A percentile compares a stretch with the other conserved stretches of the same genome.
Conservation (phyloP, 768 basidiomycete species). For the Tulasnella sp. region DNA sequence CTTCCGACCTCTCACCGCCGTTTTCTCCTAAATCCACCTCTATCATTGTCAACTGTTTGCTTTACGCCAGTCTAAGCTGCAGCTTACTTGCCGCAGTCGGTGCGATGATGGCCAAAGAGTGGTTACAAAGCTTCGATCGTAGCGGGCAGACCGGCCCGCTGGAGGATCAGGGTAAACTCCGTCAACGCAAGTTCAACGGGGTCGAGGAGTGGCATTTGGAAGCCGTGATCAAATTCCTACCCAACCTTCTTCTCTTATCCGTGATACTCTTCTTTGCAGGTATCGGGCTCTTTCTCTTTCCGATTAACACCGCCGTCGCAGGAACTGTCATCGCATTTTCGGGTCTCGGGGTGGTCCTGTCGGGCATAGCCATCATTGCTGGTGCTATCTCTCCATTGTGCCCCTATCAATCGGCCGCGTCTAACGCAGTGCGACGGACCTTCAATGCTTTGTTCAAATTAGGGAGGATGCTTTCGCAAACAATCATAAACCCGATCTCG, state of each 20-base stretch:
- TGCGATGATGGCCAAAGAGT: constrained; percentile 8
- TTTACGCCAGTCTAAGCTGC: no score
- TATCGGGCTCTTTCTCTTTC: background rate
- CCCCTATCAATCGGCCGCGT: background rate
- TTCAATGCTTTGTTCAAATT: background rate
- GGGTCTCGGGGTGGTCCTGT: background rate
- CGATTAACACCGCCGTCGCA: constrained; percentile 10
- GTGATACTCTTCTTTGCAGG: constrained; percentile 6
- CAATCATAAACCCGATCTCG: no score
- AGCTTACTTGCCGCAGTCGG: no score
- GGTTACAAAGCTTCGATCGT: background rate
- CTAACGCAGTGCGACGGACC: background rate
- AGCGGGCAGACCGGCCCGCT: constrained; percentile 18
- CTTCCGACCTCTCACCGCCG: no score
- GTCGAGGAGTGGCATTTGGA: constrained; percentile 13
- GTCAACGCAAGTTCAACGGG: constrained; percentile 7
- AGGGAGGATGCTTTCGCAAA: background rate
- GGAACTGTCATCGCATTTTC: constrained; percentile 7
- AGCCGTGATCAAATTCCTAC: background rate
- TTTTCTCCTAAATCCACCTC: no score
- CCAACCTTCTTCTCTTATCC: background rate
- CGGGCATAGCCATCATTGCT: background rate
- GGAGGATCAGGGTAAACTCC: background rate
- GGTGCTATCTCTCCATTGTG: background rate
- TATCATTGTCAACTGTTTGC: no score